phyloP scores from a whole-genome alignment of 371 early-diverging fungal genomes.

The Mortierella sp. region DNA sequence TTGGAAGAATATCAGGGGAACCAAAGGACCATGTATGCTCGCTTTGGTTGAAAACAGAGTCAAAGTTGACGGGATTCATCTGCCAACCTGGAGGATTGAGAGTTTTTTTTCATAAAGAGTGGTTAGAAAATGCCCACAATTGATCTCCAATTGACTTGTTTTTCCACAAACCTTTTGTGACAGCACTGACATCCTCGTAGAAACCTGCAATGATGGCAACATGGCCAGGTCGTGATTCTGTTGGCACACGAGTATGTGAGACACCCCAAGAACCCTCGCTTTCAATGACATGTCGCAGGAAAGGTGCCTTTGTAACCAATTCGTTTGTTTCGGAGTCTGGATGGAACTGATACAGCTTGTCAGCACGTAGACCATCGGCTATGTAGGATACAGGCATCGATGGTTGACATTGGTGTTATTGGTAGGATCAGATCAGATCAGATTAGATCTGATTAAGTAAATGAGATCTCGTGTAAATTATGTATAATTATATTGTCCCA shows the following conservation, averaged over 20 bases:
- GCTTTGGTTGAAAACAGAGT: conserved; percentile 94
- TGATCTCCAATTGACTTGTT: background rate
- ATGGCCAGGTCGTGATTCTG: conserved; percentile 98
- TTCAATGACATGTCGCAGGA: conserved; percentile 71
- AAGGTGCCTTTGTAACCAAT: conserved; percentile 76
- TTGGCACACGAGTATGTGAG: conserved; percentile 97
- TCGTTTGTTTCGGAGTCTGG: conserved; percentile 57
- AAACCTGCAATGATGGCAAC: conserved; percentile 97
- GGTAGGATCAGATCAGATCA: background rate
- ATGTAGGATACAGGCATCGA: background rate
- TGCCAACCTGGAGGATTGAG: conserved; percentile 83
- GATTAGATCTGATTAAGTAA: background rate
- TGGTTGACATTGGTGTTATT: conserved; percentile 2
- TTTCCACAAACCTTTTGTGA: conserved; percentile 81
- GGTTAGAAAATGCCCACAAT: background rate
- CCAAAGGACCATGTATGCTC: conserved; percentile 97
- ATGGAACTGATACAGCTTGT: conserved; percentile 84
- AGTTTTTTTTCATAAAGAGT: background rate
- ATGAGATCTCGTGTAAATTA: no score
- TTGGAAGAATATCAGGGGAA: conserved; percentile 95
- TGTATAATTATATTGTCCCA: no score
- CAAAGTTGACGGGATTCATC: conserved; percentile 96
- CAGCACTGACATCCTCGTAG: conserved; percentile 97
- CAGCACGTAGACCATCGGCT: conserved; percentile 96
- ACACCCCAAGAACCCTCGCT: conserved; percentile 89